Evolutionary conservation across 2,329 filamentous ascomycete genomes (phyloP), one percentile per base, ranked within the genome.

Genomic region (Rhynchosporium secalis): DNA sequence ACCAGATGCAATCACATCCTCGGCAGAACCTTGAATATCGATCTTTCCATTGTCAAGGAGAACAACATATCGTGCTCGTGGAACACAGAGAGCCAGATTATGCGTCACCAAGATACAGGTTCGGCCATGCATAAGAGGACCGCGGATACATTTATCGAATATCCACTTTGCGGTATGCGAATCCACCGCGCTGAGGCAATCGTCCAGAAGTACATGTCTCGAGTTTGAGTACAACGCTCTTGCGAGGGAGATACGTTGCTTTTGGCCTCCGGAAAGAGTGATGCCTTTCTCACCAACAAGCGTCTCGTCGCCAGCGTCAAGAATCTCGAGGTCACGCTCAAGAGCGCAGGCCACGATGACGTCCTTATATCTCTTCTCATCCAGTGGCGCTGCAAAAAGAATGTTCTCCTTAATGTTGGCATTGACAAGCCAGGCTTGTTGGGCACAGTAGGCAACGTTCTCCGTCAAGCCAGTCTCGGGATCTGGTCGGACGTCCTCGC

Each of bases 91-190:
- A n/a, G 90, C 85, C 33, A 95, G 85, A 72, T 98, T 99, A 79
- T 99, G 95, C 0, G 95, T 97, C 41, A 99, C 94, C 48, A 99
- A 82, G 59, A 99, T 91, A 75, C 95, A 98, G 33, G 95, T 98
- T 47, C 95, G 87, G 72, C 87, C 83, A 62, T 83, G 79, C 95
- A 99, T 98, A 57, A 99, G 78, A 5, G 91, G 90, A 2, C 95
- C 95, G 70, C 88, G 88, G 66, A 99, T 88, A 63, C 93, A 96
- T 76, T 96, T 90, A 73, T 89, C 90, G 77, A 98, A 98, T 68
- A 99, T 98, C 88, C 96, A 97, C 75, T 97, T 96, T 2, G 93
- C 93, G 0, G 95, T 98, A 71, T 99, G 95, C 3, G 95, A 96
- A 75, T 99, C 95, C 40, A 99, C 95, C 33, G 95, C 95, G 73